A percentile compares a stretch with the other conserved stretches of the same genome.
These are phyloP conservation scores for Syzygium oleosum DNA, from an alignment of 345 rosid genomes.

Conservation along the genomic window DNA sequence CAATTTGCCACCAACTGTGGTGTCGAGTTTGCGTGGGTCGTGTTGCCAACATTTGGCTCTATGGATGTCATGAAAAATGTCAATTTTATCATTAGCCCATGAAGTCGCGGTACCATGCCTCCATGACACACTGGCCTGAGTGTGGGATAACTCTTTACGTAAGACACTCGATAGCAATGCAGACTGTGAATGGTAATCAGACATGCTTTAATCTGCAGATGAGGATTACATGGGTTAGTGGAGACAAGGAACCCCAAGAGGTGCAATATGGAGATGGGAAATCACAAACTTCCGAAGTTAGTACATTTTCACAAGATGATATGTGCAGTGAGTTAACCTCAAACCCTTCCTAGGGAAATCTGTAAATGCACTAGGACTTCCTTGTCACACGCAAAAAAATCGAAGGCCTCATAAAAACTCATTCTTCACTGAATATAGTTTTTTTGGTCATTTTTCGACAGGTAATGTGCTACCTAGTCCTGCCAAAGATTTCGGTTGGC, in stretches of 20 bases:
- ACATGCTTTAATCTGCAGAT: slow-evolving; percentile 24
- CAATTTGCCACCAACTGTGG: neutral
- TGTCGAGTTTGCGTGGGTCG: neutral
- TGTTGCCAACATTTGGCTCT: neutral
- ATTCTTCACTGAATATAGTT: neutral
- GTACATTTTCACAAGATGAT: slow-evolving; percentile 41
- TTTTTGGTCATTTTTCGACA: neutral
- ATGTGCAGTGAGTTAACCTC: slow-evolving; percentile 46
- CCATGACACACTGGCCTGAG: neutral
- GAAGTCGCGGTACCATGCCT: neutral
- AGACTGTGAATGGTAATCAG: neutral
- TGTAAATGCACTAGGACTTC: neutral
- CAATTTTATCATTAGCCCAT: neutral
- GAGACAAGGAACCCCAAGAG: slow-evolving; percentile 39
- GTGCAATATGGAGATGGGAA: slow-evolving; percentile 41
- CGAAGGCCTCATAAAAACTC: neutral
- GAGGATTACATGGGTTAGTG: slow-evolving; percentile 69
- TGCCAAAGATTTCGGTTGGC: slow-evolving; percentile 80
- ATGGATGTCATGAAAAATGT: neutral
- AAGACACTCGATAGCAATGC: neutral
- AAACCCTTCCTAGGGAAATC: neutral
- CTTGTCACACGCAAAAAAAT: neutral
- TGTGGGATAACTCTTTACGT: neutral
- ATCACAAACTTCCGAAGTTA: slow-evolving; percentile 24
- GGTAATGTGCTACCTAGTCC: slow-evolving; percentile 37